Evolutionary conservation across 2,329 filamentous ascomycete genomes (phyloP), one percentile per base, ranked within the genome.

Genomic region (Biscogniauxia marginata): DNA sequence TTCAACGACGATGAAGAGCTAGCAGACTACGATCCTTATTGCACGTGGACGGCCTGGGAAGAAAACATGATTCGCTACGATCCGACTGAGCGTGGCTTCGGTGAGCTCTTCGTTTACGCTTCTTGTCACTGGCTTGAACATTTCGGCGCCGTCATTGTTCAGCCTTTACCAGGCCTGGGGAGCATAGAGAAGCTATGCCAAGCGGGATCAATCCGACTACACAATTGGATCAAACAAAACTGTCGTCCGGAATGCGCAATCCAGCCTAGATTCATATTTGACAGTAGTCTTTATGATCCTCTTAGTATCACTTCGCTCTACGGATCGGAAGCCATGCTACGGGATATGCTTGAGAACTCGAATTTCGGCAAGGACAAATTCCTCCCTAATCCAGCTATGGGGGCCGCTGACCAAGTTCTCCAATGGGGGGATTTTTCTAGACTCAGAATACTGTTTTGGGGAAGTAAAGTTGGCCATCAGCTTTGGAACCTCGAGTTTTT

Each of bases 121-220:
- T 71, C 72, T 46, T 72, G 71, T 58, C 53, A 73, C 46, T 74
- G 71, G 70, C 23, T 66, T 3, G 60, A 72, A 1, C 70, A 74
- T 61, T 67, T 70, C 25, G 57, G 63, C 18, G 58, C 59, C 19
- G 53, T 66, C 50, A 55, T 58, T n/a, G n/a, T n/a, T n/a, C n/a
- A n/a, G n/a, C n/a, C n/a, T n/a, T n/a, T n/a, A n/a, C n/a, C n/a
- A n/a, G 5, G 25, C 20, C 55, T 68, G 8, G 34, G 30, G 1
- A 58, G 57, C 44, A 57, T 69, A 50, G 65, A 67, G 53, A 48
- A 50, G 4, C 22, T 69, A 13, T 67, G 65, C 49, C 51, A 51
- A 53, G 62, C 65, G 7, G 63, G 62, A 20, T 72, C 70, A 6
- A 68, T 46, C 20, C 63, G 67, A 30, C 54, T 73, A 46, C 30